phyloP scores from a whole-genome alignment of 2,329 filamentous ascomycete genomes.

The Teratosphaeria zuluensis region DNA sequence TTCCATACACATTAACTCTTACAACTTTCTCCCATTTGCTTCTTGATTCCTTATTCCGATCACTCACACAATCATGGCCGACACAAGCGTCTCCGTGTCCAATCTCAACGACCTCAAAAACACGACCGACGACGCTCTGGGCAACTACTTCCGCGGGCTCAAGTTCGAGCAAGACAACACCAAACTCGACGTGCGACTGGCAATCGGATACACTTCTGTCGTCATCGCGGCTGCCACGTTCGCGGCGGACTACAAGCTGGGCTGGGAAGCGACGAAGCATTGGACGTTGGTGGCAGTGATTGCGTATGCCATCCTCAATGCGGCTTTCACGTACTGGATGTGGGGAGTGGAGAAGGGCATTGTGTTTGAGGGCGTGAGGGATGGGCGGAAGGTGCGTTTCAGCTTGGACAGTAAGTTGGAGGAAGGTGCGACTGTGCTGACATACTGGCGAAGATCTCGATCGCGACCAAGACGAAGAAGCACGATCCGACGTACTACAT shows the following conservation, averaged over 20 bases:
- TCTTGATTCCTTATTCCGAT: background rate
- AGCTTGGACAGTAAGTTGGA: background rate
- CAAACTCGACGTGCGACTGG: constrained; percentile 72
- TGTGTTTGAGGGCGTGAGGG: constrained; percentile 66
- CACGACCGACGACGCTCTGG: constrained; percentile 87
- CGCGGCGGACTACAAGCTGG: constrained; percentile 81
- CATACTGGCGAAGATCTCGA: constrained; percentile 49
- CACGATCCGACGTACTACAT: constrained; percentile 73
- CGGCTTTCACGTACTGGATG: constrained; percentile 72
- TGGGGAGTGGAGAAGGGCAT: constrained; percentile 70
- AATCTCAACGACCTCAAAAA: constrained; percentile 74
- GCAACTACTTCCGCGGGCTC: constrained; percentile 84
- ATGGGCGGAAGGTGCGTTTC: constrained; percentile 52
- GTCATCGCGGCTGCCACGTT: constrained; percentile 73
- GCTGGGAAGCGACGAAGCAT: constrained; percentile 76
- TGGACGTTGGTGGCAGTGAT: constrained; percentile 73
- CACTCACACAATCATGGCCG: constrained; percentile 14
- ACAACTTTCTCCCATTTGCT: background rate
- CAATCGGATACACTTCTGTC: constrained; percentile 75
- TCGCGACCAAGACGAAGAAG: constrained; percentile 66
- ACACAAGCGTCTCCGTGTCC: constrained; percentile 26
- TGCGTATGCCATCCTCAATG: constrained; percentile 71
- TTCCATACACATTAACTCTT: background rate
- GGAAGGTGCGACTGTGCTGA: background rate
- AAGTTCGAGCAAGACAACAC: constrained; percentile 73